Percentiles rank a stretch among this genome's conserved stretches.
These are phyloP conservation scores for Anethum foeniculum DNA, from an alignment of 140 eudicot species.

Conservation along the genomic window DNA sequence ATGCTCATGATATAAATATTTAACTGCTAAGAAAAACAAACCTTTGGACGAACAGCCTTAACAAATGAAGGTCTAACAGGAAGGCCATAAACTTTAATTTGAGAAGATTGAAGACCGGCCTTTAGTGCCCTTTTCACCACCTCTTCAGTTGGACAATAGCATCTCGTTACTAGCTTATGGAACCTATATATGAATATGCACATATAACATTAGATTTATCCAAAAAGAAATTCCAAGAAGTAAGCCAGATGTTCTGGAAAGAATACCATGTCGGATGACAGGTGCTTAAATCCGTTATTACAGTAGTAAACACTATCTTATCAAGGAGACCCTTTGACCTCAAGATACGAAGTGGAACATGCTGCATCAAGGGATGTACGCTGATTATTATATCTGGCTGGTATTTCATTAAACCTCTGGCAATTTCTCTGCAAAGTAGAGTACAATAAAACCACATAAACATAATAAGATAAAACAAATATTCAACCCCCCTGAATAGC, in stretches of 20 bases:
- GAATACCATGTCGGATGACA: conserved; percentile 97
- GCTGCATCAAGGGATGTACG: conserved; percentile 98
- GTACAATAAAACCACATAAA: conserved; percentile 13
- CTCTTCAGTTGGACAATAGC: conserved; percentile 97
- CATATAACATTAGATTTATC: conserved; percentile 16
- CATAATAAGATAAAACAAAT: neutral
- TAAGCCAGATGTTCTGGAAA: conserved; percentile 9
- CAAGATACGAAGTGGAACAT: conserved; percentile 92
- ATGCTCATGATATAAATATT: neutral
- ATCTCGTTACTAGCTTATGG: conserved; percentile 97
- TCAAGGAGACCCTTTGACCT: conserved; percentile 86
- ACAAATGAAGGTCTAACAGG: conserved; percentile 98
- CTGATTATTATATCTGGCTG: conserved; percentile 93
- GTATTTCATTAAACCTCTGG: conserved; percentile 93
- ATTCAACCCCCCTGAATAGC: neutral
- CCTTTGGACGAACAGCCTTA: conserved; percentile 83
- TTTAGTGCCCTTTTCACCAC: conserved; percentile 85
- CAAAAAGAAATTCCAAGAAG: neutral
- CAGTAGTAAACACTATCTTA: conserved; percentile 90
- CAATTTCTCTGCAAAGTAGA: conserved; percentile 63
- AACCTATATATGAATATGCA: conserved; percentile 49
- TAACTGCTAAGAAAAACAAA: conserved; percentile 17
- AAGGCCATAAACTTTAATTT: conserved; percentile 85
- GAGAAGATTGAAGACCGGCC: conserved; percentile 86
- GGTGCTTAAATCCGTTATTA: conserved; percentile 85